Conservation (phyloP, 1,139 yeast species). For the Suhomyces terraborum region DNA sequence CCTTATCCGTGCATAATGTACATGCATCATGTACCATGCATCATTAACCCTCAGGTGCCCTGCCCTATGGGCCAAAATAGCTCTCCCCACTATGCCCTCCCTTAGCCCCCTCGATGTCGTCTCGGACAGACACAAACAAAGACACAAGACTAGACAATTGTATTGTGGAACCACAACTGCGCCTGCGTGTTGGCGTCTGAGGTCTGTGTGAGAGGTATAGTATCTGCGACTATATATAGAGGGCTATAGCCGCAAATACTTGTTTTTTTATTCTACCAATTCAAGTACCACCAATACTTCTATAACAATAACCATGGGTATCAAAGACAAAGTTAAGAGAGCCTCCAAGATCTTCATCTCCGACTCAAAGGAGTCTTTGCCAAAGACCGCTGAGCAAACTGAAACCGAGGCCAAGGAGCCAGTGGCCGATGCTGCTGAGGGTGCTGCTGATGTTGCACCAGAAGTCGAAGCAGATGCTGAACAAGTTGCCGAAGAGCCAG, state of each 20-base stretch:
- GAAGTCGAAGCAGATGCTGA: conserved; percentile 6
- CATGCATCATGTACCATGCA: background rate
- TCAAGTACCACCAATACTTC: too few species aligned
- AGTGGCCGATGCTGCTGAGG: conserved; percentile 13
- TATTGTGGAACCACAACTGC: conserved; percentile 10
- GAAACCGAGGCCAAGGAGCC: conserved; percentile 16
- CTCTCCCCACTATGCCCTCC: background rate
- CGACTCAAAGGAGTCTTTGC: conserved; percentile 34
- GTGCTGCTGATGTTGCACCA: conserved; percentile 15
- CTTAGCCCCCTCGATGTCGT: conserved; percentile 1
- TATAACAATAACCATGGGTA: conserved; percentile 34
- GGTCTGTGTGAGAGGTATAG: background rate
- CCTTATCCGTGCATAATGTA: background rate
- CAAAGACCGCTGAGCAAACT: conserved; percentile 19
- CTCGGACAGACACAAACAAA: conserved; percentile 8
- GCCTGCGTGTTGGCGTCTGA: conserved; percentile 8
- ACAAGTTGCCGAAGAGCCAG: conserved; percentile 11
- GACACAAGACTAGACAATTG: conserved; percentile 3
- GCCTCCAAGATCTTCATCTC: conserved; percentile 43
- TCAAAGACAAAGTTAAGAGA: conserved; percentile 49
- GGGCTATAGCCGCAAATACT: conserved; percentile 10
- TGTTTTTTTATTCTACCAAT: background rate
- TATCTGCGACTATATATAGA: conserved; percentile 7
- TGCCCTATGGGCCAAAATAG: too few species aligned
- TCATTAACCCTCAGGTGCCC: too few species aligned